Base-by-base conservation (phyloP, 257 asterid species). In the Ligustrum vulgare region DNA sequence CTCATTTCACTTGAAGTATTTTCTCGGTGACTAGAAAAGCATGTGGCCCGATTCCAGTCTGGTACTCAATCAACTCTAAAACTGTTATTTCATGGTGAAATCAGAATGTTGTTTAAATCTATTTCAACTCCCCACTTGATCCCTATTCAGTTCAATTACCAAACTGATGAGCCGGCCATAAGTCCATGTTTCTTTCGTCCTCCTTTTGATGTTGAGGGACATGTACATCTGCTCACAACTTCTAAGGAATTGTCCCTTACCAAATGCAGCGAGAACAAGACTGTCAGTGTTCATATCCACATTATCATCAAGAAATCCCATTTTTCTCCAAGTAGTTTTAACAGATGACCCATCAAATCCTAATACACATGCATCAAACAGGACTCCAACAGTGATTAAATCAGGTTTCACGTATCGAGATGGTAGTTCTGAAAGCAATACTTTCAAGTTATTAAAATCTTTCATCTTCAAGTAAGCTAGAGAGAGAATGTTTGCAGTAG, bases 401-500 rank as follows among this genome's bases (percentile, higher is more conserved):
- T 81, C 85, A 28, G 85, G 85, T 54, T 77, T 77, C n/a, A 77
- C 80, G 36, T 39, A 32, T 49, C 77, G 74, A 70, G 75, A 51
- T 47, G 85, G 77, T n/a, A 81, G 72, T 70, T 81, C 85, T 15
- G 74, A 81, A 37, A 81, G 78, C 51, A 81, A 34, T 18, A 74
- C 28, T 36, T 81, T 64, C 80, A 81, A 74, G 25, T 51, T 64
- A 25, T 43, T 81, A 64, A 77, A 81, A 66, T 81, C 85, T n/a
- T 74, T 81, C 85, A 81, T 81, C 71, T 81, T 81, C 67, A 81
- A 37, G 70, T 69, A 74, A 66, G 82, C 74, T n/a, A 77, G 60
- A 16, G 79, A 65, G 35, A 81, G 23, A 36, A 77, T 78, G 65
- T 81, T 81, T 7, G 78, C 82, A 66, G 68, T 36, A 5, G 85